Evolutionary conservation across 352 stramenopile species (phyloP).

Genomic region (Phytophthora sp.): DNA sequence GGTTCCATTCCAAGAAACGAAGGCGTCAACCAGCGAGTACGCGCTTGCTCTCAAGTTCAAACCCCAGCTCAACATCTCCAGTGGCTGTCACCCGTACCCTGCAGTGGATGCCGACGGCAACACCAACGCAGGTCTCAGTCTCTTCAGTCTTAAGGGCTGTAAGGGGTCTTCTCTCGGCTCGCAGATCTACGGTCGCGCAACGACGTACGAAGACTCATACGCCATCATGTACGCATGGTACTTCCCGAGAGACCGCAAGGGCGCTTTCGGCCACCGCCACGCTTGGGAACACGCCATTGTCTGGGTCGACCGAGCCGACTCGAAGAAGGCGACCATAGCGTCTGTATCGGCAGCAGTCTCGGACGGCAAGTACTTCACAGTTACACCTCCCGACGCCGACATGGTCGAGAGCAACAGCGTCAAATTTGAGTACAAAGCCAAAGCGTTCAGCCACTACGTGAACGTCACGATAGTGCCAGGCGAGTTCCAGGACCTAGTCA

Average conservation of each 20-base stretch:
- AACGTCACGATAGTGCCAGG: constrained; percentile 23
- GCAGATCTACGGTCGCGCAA: constrained; percentile 22
- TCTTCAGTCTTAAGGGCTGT: constrained; percentile 11
- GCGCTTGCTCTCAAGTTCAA: constrained; percentile 21
- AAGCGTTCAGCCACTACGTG: constrained; percentile 24
- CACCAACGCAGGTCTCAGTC: constrained; percentile 16
- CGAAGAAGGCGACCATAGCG: neutral
- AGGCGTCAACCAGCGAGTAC: neutral
- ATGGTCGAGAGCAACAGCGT: constrained; percentile 23
- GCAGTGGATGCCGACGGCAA: constrained; percentile 15
- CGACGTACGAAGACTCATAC: constrained; percentile 13
- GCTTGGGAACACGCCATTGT: constrained; percentile 17
- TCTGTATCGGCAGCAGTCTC: constrained; percentile 3
- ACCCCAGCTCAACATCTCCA: constrained; percentile 23
- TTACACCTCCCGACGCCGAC: neutral
- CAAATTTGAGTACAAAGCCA: constrained; percentile 16
- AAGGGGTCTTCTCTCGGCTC: constrained; percentile 4
- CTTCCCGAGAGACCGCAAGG: constrained; percentile 22
- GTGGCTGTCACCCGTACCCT: constrained; percentile 20
- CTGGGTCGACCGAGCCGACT: constrained; percentile 1
- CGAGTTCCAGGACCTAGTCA: constrained; percentile 25
- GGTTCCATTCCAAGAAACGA: constrained; percentile 7
- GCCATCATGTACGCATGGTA: constrained; percentile 31
- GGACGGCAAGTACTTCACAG: constrained; percentile 16
- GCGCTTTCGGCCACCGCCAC: constrained; percentile 6